Conservation (phyloP, 495 filamentous ascomycete species). For the Talaromyces proteolyticus region DNA sequence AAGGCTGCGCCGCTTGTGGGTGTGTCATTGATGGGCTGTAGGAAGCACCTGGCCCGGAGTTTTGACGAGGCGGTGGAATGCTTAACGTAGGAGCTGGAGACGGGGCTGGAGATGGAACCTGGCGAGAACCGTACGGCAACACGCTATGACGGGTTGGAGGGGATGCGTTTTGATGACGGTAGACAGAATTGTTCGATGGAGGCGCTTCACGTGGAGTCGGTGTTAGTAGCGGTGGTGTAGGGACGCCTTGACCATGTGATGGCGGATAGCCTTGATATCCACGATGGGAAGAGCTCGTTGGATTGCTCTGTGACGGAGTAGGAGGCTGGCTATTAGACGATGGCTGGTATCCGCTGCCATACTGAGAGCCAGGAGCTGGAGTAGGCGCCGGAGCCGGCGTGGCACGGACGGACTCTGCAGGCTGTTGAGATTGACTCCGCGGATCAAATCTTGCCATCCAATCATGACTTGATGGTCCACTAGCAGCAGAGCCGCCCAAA, state of each 20-base stretch:
- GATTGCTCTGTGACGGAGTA: conserved; percentile 20
- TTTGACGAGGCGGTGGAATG: conserved; percentile 23
- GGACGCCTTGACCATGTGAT: conserved; percentile 19
- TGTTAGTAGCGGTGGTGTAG: conserved; percentile 3
- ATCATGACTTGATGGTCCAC: conserved; percentile 28
- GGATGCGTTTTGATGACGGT: conserved; percentile 21
- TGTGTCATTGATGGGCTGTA: conserved; percentile 20
- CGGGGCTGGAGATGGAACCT: conserved; percentile 27
- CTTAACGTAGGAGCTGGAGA: conserved; percentile 25
- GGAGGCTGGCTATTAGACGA: conserved; percentile 27
- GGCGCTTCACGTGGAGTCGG: conserved; percentile 26
- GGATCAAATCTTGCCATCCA: conserved; percentile 45
- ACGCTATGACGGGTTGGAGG: conserved; percentile 27
- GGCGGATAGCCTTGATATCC: conserved; percentile 29
- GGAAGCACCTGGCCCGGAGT: conserved; percentile 14
- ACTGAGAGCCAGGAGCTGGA: conserved; percentile 20
- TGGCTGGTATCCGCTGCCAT: conserved; percentile 15
- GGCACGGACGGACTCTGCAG: conserved; percentile 13
- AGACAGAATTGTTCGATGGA: conserved; percentile 12
- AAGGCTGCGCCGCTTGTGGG: conserved; percentile 13
- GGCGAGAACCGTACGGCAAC: conserved; percentile 26
- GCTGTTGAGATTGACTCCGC: conserved; percentile 18
- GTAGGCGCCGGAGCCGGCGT: conserved; percentile 16
- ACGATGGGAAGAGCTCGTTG: conserved; percentile 19
- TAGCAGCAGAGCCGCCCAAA: conserved; percentile 14